Evolutionary conservation across 768 basidiomycete species (phyloP), one percentile per base, ranked within the genome.

Genomic region (Mycena sanguinolenta): DNA sequence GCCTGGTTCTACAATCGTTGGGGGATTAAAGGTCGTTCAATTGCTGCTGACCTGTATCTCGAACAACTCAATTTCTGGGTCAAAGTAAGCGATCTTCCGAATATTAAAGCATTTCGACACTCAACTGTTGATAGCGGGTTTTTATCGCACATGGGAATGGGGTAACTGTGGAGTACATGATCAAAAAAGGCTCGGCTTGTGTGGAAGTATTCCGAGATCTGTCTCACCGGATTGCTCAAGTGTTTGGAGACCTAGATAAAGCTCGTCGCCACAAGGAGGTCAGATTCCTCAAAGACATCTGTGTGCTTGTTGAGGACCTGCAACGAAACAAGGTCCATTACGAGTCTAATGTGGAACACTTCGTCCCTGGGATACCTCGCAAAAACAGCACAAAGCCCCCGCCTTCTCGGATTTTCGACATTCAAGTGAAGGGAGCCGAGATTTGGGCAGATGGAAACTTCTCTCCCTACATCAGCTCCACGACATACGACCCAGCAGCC

Each of bases 391-490:
- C 10, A 44, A 44, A 44, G 19, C 19, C 42, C 42, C 16, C 42
- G 14, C 19, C 42, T 17, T 44, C 42, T 17, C 19, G 42, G 36
- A 53, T 63, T 38, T 46, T 63, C 17, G 46, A 63, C 16, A 14
- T 63, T 4, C 52, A 52, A 25, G 49, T 63, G 8, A 63, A 34
- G 30, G 61, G 61, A 19, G 61, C 61, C 1, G 49, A 63, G 27
- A 28, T 62, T 1, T 77, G 73, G 77, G n/a, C n/a, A n/a, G 46
- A 70, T 19, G 58, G 68, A 19, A 79, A 79, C 42, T 77, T 74
- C 53, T 27, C n/a, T 0, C 72, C 76, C 5, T 78, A 75, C 59
- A 62, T 75, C 19, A 38, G 58, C 13, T 28, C 49, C 7, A 78
- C 77, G 6, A 76, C 75, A 0, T 78, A 49, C 27, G 76, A 79